Percentiles rank a stretch among this genome's conserved stretches.
Conservation (phyloP, 768 basidiomycete genomes). For the Termitomyces eurrhizus region DNA sequence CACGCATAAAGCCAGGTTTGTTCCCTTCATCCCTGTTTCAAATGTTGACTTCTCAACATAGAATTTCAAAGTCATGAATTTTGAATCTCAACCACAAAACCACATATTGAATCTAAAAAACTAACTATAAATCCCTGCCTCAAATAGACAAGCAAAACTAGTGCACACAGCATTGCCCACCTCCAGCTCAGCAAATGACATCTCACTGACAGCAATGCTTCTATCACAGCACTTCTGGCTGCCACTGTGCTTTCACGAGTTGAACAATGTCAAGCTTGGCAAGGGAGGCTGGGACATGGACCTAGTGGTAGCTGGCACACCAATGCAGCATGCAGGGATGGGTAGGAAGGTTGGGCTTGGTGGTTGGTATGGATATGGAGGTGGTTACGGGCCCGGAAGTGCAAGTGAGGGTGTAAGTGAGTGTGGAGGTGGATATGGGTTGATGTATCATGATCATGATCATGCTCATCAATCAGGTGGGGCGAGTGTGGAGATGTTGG, state of each 20-base stretch:
- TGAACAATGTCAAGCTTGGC: too few relatives aligned
- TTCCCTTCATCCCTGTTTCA: neutral
- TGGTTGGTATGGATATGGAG: too few relatives aligned
- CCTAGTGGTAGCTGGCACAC: constrained; percentile 5
- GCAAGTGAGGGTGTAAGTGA: too few relatives aligned
- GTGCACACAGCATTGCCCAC: constrained; percentile 21
- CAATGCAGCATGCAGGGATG: constrained; percentile 10
- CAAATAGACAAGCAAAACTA: constrained; percentile 51
- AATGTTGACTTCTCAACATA: neutral
- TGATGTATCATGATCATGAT: too few relatives aligned
- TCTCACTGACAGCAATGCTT: too few relatives aligned
- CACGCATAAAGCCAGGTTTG: constrained; percentile 65
- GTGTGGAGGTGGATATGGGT: neutral
- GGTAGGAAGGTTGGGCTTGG: neutral
- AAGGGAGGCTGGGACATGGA: constrained; percentile 23
- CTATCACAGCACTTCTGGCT: too few relatives aligned
- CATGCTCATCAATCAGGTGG: too few relatives aligned
- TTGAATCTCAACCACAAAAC: neutral
- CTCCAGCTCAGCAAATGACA: constrained; percentile 24
- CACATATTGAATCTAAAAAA: too few relatives aligned
- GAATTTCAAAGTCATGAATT: too few relatives aligned
- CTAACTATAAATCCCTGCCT: neutral
- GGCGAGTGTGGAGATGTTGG: neutral
- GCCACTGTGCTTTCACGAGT: too few relatives aligned
- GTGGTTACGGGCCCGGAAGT: too few relatives aligned